phyloP scores from a whole-genome alignment of 78 protist species.

The Isochrysis galbana region DNA sequence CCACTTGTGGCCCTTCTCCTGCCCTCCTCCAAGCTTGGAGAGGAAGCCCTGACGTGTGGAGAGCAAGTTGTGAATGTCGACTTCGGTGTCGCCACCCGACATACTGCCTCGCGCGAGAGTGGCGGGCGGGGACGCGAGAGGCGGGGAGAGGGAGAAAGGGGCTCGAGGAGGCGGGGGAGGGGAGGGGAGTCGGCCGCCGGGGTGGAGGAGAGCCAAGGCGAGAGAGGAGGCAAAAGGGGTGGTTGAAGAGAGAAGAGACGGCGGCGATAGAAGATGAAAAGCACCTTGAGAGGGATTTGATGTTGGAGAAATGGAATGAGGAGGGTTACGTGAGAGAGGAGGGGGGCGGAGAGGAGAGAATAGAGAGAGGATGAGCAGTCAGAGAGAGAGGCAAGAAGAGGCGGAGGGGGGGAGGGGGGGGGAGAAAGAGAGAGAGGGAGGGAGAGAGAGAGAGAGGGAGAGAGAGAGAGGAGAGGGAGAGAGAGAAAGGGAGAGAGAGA shows the following conservation, averaged over 20 bases:
- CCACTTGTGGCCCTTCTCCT: conserved; percentile 14
- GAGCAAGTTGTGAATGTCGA: neutral
- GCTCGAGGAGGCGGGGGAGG: too few species aligned
- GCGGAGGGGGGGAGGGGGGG: neutral
- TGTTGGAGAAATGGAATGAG: too few species aligned
- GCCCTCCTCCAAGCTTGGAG: neutral
- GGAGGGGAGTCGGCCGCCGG: too few species aligned
- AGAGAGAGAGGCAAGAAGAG: neutral
- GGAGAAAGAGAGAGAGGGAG: neutral
- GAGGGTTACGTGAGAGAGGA: too few species aligned
- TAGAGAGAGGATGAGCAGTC: neutral
- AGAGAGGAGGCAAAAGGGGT: too few species aligned
- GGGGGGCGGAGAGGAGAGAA: neutral
- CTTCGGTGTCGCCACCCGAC: neutral
- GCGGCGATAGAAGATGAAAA: too few species aligned
- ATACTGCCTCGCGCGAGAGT: too few species aligned
- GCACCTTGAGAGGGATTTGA: too few species aligned
- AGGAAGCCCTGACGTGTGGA: neutral
- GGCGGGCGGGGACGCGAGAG: too few species aligned
- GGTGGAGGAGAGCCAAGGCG: too few species aligned
- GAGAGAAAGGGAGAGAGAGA: neutral
- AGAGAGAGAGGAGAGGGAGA: neutral
- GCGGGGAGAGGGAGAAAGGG: too few species aligned
- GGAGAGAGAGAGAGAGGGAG: neutral
- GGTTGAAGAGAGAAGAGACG: too few species aligned